Conservation (phyloP, 2,329 filamentous ascomycete genomes). For the Trichoderma hamatum region DNA sequence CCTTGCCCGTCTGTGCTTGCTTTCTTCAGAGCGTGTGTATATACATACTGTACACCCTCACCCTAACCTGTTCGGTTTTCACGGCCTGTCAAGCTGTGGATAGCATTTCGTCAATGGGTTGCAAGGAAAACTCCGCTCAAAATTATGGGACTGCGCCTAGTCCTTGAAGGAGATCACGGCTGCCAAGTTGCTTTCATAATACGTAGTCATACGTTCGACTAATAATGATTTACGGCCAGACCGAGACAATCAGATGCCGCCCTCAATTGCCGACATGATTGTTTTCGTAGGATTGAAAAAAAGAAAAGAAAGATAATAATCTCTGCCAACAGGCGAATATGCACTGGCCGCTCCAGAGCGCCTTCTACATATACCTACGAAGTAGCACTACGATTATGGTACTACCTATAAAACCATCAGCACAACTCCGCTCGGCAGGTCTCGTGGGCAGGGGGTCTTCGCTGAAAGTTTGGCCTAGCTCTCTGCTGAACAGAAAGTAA, state of each 20-base stretch:
- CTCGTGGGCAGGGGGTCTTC: neutral
- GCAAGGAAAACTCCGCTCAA: conserved; percentile 19
- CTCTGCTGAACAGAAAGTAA: neutral
- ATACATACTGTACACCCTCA: neutral
- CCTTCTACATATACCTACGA: neutral
- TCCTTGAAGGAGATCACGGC: conserved; percentile 23
- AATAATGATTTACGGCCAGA: conserved; percentile 1
- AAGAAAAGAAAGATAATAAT: neutral
- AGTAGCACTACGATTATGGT: neutral
- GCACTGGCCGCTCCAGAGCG: neutral
- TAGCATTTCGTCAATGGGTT: conserved; percentile 1
- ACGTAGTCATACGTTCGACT: neutral
- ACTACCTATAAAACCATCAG: neutral
- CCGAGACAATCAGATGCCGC: conserved; percentile 2
- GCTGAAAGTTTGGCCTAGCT: neutral
- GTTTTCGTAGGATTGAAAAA: neutral
- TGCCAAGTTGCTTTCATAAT: conserved; percentile 8
- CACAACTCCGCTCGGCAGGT: conserved; percentile 4
- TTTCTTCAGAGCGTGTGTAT: neutral
- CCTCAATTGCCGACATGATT: neutral
- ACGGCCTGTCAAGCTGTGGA: conserved; percentile 1
- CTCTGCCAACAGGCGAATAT: neutral
- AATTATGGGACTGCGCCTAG: conserved; percentile 10
- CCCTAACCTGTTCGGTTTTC: neutral
- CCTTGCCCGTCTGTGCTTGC: neutral